phyloP scores from a whole-genome alignment of 768 basidiomycete species.

The Boletellus emodensis region DNA sequence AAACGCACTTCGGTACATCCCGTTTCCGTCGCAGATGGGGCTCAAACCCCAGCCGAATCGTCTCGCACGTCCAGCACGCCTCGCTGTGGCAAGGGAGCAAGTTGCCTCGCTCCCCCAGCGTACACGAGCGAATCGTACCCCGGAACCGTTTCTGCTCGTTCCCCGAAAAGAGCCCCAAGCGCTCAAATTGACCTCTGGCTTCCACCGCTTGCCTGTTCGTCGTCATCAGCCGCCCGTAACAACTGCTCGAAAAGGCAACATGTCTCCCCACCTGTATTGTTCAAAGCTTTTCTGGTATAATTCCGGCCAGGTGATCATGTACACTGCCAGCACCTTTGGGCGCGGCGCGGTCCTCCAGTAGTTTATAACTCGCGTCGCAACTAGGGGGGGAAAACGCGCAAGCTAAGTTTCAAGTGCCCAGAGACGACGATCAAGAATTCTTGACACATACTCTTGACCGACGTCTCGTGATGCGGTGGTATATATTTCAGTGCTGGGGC shows the following conservation, averaged over 20 bases:
- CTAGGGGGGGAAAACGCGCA: background rate
- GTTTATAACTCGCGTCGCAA: conserved; percentile 6
- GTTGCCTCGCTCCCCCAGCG: conserved; percentile 22
- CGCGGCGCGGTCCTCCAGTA: conserved; percentile 4
- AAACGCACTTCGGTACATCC: conserved; percentile 9
- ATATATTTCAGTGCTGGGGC: conserved; percentile 19
- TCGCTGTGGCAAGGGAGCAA: conserved; percentile 7
- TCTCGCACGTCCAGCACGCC: conserved; percentile 18
- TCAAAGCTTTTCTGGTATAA: conserved; percentile 8
- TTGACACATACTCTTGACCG: conserved; percentile 4
- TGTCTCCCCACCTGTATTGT: conserved; percentile 12
- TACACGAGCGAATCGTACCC: conserved; percentile 18
- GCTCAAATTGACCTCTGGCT: conserved; percentile 4
- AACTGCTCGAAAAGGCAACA: no score
- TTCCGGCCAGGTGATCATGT: conserved; percentile 22
- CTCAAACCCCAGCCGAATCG: conserved; percentile 20
- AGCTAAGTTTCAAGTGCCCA: background rate
- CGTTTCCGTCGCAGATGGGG: conserved; percentile 21
- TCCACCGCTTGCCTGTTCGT: conserved; percentile 17
- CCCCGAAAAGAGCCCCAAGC: conserved; percentile 1
- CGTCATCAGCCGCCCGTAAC: background rate
- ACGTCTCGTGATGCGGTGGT: conserved; percentile 4
- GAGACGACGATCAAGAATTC: background rate
- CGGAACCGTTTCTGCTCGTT: conserved; percentile 27
- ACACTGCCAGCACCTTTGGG: conserved; percentile 17